Percentiles rank a stretch among this genome's conserved stretches.
phyloP scores from a whole-genome alignment of 164 flowering plant genomes.

The Malania oleifera region DNA sequence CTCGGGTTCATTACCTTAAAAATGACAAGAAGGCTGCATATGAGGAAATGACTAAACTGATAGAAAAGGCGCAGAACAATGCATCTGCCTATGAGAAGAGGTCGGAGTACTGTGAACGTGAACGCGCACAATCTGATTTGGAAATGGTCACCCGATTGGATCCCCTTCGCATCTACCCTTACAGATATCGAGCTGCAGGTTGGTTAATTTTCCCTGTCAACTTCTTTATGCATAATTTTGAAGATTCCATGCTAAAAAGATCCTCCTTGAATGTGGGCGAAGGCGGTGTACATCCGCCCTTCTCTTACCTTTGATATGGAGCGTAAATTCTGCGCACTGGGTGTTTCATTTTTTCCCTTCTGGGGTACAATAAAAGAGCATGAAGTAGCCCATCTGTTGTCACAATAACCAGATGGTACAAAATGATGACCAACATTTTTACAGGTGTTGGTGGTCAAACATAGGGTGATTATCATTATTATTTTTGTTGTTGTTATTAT shows the following conservation, averaged over 20 bases:
- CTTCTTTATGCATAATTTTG: background rate
- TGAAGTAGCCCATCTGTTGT: no score
- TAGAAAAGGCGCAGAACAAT: constrained; percentile 80
- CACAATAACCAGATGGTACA: no score
- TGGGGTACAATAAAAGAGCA: no score
- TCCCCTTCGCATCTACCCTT: constrained; percentile 94
- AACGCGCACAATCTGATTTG: constrained; percentile 75
- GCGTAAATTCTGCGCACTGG: no score
- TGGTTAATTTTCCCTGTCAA: constrained; percentile 6
- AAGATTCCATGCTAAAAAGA: background rate
- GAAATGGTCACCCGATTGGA: constrained; percentile 88
- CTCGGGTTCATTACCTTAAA: constrained; percentile 81
- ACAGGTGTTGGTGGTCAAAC: no score
- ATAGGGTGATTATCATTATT: no score
- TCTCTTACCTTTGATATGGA: no score
- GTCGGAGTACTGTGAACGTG: constrained; percentile 95
- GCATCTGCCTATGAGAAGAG: constrained; percentile 99
- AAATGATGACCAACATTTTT: no score
- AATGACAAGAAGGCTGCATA: constrained; percentile 77
- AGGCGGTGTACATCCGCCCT: no score
- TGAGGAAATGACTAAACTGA: constrained; percentile 87
- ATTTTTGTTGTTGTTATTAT: no score
- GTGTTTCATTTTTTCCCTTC: no score
- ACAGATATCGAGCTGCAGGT: constrained; percentile 99
- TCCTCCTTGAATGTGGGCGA: no score